Evolutionary conservation across 345 rosid species (phyloP).

Genomic region (Camelina hispida): DNA sequence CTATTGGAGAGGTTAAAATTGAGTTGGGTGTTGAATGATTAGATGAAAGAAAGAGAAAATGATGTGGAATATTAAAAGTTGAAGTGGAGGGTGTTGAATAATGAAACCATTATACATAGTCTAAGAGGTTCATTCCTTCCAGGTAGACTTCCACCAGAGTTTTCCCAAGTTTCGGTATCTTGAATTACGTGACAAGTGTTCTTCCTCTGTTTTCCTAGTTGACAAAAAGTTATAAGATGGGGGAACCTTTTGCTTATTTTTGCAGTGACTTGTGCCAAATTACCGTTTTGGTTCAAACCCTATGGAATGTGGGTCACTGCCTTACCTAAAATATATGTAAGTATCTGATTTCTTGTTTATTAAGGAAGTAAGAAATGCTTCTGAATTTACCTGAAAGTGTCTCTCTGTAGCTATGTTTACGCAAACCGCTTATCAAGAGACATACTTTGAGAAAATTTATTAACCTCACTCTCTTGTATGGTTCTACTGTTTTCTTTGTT

Average conservation of each 20-base stretch:
- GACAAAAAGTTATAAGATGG: not conserved
- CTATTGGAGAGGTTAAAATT: too few relatives aligned
- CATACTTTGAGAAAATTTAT: conserved; percentile 46
- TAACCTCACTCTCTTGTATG: conserved; percentile 59
- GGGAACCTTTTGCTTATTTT: not conserved
- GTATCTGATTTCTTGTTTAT: conserved; percentile 31
- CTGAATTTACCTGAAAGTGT: conserved; percentile 17
- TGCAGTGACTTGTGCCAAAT: conserved; percentile 67
- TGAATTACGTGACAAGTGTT: conserved; percentile 53
- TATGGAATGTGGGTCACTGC: conserved; percentile 59
- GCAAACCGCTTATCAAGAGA: conserved; percentile 56
- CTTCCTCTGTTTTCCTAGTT: conserved; percentile 7
- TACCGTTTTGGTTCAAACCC: conserved; percentile 62
- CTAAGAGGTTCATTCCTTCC: too few relatives aligned
- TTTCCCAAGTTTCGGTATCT: too few relatives aligned
- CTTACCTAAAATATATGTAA: conserved; percentile 52
- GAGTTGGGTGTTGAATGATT: too few relatives aligned
- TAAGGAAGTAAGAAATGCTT: not conserved
- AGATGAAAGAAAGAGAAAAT: too few relatives aligned
- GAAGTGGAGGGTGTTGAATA: too few relatives aligned
- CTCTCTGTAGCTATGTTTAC: conserved; percentile 50
- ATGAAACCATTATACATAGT: too few relatives aligned
- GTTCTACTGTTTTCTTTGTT: conserved; percentile 1
- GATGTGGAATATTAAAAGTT: too few relatives aligned
- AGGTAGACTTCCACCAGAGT: too few relatives aligned